Evolutionary conservation across 2,329 filamentous ascomycete species (phyloP), one percentile per base, ranked within the genome.

Genomic region (Botrytis pseudocinerea): DNA sequence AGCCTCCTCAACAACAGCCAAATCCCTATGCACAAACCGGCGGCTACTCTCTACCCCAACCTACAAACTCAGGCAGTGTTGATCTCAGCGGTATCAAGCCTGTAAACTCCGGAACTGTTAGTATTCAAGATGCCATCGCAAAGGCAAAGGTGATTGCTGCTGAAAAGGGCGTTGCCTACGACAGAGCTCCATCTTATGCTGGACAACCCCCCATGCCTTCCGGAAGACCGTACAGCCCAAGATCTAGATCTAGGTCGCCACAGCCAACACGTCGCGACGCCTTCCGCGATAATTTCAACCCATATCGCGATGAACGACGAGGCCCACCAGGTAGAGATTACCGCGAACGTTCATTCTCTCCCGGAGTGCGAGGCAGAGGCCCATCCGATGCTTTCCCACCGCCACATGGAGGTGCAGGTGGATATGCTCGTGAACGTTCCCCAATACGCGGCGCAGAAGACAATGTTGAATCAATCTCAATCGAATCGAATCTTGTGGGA

Each of bases 401-500:
- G 57, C 88, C 90, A 54, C 85, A 85, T 74, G 82, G 85, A 76
- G 86, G 85, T 71, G 83, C 83, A 77, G 82, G 81, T 63, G 84
- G 80, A 74, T 73, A 78, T 75, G 78, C 79, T 59, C 83, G 88
- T 78, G 88, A 91, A 72, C 85, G 90, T 71, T 91, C 90, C 54
- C 89, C 90, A 35, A 80, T 84, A 68, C 84, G 84, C 76, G 79
- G 79, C 60, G 82, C 80, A 70, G 85, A 85, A 64, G 92, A 94
- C 77, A 92, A 91, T 79, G 88, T 89, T 38, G 94, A 97, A 83
- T 92, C 91, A 38, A 94, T 97, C 77, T 89, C 92, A 78, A 94
- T 97, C 79, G 94, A 97, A 80, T 94, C 93, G 35, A 93, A 90
- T 78, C 87, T 97, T 65, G 94, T 97, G 69, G 94, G 94, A 60